Base-by-base conservation (phyloP, 176 grass and related monocot genomes). In the Aechmea fasciata region DNA sequence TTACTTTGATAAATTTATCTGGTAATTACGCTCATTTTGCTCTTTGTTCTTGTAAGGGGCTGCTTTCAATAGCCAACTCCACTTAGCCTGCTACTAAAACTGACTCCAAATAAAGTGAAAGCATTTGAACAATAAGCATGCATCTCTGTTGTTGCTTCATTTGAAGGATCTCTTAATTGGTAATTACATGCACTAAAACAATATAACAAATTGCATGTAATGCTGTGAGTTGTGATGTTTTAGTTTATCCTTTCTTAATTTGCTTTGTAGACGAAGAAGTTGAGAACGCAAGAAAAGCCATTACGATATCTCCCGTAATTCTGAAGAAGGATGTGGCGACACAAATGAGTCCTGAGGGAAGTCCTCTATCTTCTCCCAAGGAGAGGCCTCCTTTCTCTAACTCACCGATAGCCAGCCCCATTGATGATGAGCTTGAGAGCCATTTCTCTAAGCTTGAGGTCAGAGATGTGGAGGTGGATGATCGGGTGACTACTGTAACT, bases 321-420 rank as follows among this genome's bases (percentile, higher is more conserved):
- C 69, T 33, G 17, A 85, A 75, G 76, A 99, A 99, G 74, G 82
- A 93, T 69, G 72, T 71, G 6, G 84, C 84, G 18, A 99, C 94
- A 73, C 94, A 99, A 92, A 99, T 88, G 71, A 92, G 89, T 48
- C 89, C 94, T 23, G 85, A 89, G 19, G 79, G 79, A 76, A 99
- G 84, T 75, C 65, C 72, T 57, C 77, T 64, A 2, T 78, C 89
- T 66, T 99, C 86, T 2, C 82, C 87, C n/a, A 87, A 75, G 18
- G n/a, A 51, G 22, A 81, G 82, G 63, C 72, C 71, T 66, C 62
- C 69, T 47, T 87, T 77, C 70, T 64, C 70, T 50, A 52, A 48
- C 51, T 83, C 74, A n/a, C 57, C 73, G 18, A 81, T 75, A 13
- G 71, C 51, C 2, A 57, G 83, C 55, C 79, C 77, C 53, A 63